phyloP scores from a whole-genome alignment of 225 moss, liverwort and hornwort genomes.

The Climacium dendroides region DNA sequence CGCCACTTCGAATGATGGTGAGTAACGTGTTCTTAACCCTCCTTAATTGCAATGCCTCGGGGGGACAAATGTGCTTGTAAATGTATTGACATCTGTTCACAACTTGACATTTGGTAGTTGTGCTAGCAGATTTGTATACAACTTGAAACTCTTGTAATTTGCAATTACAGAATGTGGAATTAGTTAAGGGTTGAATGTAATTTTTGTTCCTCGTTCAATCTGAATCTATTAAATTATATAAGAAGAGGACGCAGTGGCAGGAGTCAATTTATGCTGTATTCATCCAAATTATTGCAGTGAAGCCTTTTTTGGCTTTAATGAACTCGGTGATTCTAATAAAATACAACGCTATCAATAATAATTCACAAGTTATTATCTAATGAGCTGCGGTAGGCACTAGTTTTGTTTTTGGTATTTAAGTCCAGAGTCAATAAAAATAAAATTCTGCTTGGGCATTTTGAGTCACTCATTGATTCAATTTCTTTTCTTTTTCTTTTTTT shows the following conservation, averaged over 20 bases:
- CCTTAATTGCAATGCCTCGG: not conserved
- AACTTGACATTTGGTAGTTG: not conserved
- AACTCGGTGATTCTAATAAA: not conserved
- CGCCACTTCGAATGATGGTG: slow-evolving; percentile 25
- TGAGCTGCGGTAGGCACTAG: not conserved
- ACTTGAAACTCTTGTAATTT: not conserved
- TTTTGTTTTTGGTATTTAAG: not conserved
- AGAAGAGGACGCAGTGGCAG: not conserved
- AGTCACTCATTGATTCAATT: not conserved
- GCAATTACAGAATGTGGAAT: not conserved
- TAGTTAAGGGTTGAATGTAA: not conserved
- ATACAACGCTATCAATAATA: not conserved
- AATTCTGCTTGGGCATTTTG: not conserved
- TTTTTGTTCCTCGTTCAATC: not conserved
- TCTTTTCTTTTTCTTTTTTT: not conserved
- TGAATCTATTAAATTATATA: not conserved
- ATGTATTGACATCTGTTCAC: not conserved
- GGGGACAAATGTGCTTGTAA: not conserved
- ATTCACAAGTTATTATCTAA: not conserved
- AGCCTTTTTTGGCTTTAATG: not conserved
- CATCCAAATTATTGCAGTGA: not conserved
- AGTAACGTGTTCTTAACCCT: not conserved
- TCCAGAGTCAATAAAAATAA: not conserved
- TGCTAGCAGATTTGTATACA: not conserved
- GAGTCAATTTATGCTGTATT: not conserved